A percentile compares a stretch with the other conserved stretches of the same genome.
These are phyloP conservation scores for Basipetospora chlamydospora DNA, from an alignment of 2,329 filamentous ascomycete species.

Conservation along the genomic window DNA sequence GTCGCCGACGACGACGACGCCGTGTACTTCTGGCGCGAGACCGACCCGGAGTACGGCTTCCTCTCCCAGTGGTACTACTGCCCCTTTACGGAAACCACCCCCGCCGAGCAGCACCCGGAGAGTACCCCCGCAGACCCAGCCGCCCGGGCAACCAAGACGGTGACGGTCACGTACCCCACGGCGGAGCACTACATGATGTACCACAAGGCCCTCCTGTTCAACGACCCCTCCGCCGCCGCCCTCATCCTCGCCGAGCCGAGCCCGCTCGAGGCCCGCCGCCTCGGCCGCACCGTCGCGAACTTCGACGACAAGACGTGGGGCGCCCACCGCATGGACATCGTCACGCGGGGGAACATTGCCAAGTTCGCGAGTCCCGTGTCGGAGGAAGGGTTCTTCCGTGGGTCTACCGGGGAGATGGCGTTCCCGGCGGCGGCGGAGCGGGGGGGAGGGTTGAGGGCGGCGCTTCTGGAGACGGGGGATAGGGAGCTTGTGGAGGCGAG, in stretches of 20 bases:
- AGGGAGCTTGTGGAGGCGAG: conserved; percentile 48
- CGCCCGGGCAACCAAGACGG: no score
- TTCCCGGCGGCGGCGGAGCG: conserved; percentile 6
- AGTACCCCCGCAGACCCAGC: no score
- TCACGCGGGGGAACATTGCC: conserved; percentile 39
- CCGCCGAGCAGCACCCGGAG: no score
- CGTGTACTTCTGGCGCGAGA: conserved; percentile 34
- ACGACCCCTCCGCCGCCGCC: conserved; percentile 25
- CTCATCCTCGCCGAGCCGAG: conserved; percentile 31
- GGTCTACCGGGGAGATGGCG: conserved; percentile 9
- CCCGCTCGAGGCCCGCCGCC: conserved; percentile 32
- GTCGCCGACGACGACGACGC: no score
- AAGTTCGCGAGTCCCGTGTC: conserved; percentile 39
- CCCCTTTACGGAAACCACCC: conserved; percentile 33
- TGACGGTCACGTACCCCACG: conserved; percentile 28
- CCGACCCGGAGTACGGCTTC: conserved; percentile 32
- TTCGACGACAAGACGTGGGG: conserved; percentile 40
- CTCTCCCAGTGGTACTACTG: conserved; percentile 49
- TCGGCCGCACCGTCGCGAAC: conserved; percentile 38
- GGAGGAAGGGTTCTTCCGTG: conserved; percentile 14
- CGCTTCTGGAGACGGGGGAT: conserved; percentile 43
- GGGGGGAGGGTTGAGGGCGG: conserved; percentile 26
- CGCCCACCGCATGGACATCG: conserved; percentile 34
- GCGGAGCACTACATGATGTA: conserved; percentile 45
- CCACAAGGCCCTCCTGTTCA: conserved; percentile 35